Evolutionary conservation across 768 basidiomycete species (phyloP), one percentile per base, ranked within the genome.

Genomic region (Auriscalpium microsporum): DNA sequence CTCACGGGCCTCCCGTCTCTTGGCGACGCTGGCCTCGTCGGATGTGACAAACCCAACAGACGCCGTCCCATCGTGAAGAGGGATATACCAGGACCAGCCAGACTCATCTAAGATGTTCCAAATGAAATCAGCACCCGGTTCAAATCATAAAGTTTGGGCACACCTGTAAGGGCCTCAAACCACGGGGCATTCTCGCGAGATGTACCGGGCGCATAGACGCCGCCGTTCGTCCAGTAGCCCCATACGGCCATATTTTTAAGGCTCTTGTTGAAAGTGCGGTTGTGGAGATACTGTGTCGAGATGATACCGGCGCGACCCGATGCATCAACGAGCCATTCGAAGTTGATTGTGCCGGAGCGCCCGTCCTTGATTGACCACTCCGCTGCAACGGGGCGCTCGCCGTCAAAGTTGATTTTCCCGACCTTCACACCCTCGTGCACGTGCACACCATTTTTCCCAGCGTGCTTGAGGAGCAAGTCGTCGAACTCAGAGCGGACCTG

Each of bases 211-310:
- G 72, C 72, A 47, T 69, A 90, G 37, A 71, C 72, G 16, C 69
- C 74, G 1, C 76, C 75, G 19, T 75, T 73, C 38, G 65, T 72
- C 86, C 86, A 90, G 62, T 90, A 90, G 4, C 81, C 87, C 87
- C 87, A 90, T 17, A 53, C 36, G 4, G 83, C 84, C 13, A 84
- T 71, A 60, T 86, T 86, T 60, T 78, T 80, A 48, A 86, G 60
- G 6, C 80, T 79, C 36, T 75, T 73, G 53, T 84, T 85, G 62
- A 78, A 80, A 55, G 75, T 77, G 37, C 84, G 72, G 61, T 81
- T 82, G 62, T 79, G 80, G 45, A 84, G 67, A 62, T 84, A 83
- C 45, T 71, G 73, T 11, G 77, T 76, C 3, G 82, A 84, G 65
- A 86, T 69, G 48, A 86, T 63, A 1, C 84, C 84, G 6, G 74